These are phyloP conservation scores for Gossypium schwendimanii DNA, from an alignment of 441 rosid genomes.

Conservation along the genomic window DNA sequence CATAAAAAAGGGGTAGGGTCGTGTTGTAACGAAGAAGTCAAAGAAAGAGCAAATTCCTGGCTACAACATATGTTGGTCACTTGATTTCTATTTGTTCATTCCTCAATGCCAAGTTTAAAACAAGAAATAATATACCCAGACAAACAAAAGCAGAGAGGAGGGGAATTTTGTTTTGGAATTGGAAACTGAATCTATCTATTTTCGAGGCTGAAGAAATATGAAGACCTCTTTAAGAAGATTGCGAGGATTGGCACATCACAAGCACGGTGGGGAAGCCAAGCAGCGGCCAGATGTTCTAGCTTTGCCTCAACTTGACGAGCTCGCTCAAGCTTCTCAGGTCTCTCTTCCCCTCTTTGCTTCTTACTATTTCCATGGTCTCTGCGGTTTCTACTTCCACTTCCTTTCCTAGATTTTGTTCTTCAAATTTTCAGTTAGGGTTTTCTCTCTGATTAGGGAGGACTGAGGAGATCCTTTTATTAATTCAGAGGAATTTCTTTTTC, in stretches of 20 bases:
- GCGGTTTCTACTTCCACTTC: not conserved
- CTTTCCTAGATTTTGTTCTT: not conserved
- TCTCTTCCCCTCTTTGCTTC: not conserved
- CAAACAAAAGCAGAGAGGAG: not conserved
- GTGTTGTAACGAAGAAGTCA: not conserved
- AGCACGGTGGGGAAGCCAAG: conserved; percentile 33
- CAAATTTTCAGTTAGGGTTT: not conserved
- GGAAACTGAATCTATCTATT: not conserved
- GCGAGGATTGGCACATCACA: conserved; percentile 48
- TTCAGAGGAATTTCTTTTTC: not conserved
- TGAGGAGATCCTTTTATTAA: not conserved
- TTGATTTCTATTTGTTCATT: not conserved
- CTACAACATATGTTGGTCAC: not conserved
- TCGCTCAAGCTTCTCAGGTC: conserved; percentile 68
- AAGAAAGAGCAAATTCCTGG: not conserved
- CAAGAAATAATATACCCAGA: not conserved
- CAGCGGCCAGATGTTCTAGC: conserved; percentile 43
- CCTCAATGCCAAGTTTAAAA: not conserved
- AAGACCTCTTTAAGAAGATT: conserved; percentile 66
- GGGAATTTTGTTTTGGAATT: not conserved
- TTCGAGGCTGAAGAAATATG: conserved; percentile 27
- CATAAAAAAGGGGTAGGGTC: not conserved
- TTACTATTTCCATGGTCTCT: not conserved
- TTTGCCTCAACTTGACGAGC: conserved; percentile 54
- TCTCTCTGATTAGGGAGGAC: not conserved